These are phyloP conservation scores for Castanea crenata DNA, from an alignment of 306 rosid species.

Conservation along the genomic window DNA sequence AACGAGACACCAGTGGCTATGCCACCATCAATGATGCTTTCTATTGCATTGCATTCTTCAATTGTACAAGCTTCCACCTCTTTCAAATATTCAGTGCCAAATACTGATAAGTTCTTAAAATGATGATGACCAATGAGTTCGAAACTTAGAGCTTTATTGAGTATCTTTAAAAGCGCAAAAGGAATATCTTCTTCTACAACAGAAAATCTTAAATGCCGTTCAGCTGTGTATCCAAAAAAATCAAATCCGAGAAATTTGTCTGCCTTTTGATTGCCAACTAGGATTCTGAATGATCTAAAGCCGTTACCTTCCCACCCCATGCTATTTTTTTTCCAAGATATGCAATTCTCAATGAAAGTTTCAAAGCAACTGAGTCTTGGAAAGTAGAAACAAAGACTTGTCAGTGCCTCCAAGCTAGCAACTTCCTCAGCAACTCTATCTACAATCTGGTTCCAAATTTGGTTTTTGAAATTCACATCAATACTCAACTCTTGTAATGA, in stretches of 20 bases:
- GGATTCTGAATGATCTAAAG: neutral
- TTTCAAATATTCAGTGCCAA: neutral
- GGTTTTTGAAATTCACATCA: too few species aligned
- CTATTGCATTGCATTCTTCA: slow-evolving; percentile 11
- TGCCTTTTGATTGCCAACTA: neutral
- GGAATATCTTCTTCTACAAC: neutral
- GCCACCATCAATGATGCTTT: neutral
- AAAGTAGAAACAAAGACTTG: too few species aligned
- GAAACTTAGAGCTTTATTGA: too few species aligned
- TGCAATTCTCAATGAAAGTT: neutral
- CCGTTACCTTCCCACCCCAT: neutral
- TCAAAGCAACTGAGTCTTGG: too few species aligned
- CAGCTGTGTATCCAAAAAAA: neutral
- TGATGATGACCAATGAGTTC: neutral
- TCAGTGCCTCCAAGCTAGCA: too few species aligned
- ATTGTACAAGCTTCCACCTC: neutral
- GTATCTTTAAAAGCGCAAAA: neutral
- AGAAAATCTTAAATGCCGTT: neutral
- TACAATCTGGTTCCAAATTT: too few species aligned
- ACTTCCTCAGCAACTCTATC: too few species aligned
- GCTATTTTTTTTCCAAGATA: neutral
- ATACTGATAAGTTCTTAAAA: neutral
- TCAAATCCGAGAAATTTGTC: neutral
- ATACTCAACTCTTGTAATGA: too few species aligned
- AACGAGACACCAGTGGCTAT: neutral